Percentiles rank a stretch among this genome's conserved stretches.
These are phyloP conservation scores for Alternaria metachromatica DNA, from an alignment of 2,329 filamentous ascomycete genomes.

Conservation along the genomic window DNA sequence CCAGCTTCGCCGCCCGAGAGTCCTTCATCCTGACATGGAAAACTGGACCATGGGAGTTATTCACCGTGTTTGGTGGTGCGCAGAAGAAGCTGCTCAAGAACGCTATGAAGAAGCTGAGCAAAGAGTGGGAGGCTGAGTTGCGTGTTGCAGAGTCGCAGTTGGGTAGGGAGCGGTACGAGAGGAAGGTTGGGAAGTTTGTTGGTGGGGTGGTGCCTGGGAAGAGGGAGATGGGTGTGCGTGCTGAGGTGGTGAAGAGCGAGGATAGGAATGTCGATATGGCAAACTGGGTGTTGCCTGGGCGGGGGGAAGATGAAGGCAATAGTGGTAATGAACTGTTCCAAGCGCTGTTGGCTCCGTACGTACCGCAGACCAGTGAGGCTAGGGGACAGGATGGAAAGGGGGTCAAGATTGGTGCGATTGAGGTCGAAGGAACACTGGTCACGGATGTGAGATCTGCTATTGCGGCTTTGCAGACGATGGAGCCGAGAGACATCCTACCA, in stretches of 20 bases:
- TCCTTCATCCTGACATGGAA: conserved; percentile 26
- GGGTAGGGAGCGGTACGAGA: conserved; percentile 10
- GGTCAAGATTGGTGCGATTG: background rate
- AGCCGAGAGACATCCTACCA: conserved; percentile 14
- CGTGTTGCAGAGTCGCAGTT: background rate
- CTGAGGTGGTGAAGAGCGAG: background rate
- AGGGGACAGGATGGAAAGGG: background rate
- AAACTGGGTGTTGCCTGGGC: background rate
- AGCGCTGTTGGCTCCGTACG: conserved; percentile 6
- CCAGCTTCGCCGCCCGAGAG: conserved; percentile 18
- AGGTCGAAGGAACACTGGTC: conserved; percentile 8
- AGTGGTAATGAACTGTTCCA: conserved; percentile 12
- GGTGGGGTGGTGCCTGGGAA: conserved; percentile 20
- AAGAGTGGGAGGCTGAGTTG: conserved; percentile 19
- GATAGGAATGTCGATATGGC: background rate
- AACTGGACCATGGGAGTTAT: conserved; percentile 15
- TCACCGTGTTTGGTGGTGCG: background rate
- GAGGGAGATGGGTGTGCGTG: conserved; percentile 9
- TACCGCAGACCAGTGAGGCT: background rate
- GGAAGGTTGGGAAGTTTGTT: conserved; percentile 20
- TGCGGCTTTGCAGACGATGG: conserved; percentile 8
- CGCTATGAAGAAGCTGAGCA: conserved; percentile 12
- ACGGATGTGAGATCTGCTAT: conserved; percentile 17
- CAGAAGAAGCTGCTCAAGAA: conserved; percentile 27
- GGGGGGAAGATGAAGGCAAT: background rate